Conservation (phyloP, 345 rosid species). For the Ricinus communis region DNA sequence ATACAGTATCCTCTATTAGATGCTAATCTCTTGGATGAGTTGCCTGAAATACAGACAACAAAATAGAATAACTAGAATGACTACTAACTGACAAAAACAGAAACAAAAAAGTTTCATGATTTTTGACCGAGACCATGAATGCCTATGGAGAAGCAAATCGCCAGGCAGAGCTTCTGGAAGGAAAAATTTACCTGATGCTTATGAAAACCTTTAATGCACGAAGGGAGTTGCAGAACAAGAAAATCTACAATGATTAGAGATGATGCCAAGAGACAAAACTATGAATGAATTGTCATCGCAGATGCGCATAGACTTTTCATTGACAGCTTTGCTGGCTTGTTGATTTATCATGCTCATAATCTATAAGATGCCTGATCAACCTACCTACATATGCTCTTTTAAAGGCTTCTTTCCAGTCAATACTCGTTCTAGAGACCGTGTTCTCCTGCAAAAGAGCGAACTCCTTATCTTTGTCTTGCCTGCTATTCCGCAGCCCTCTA, state of each 20-base stretch:
- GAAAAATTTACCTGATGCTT: too few relatives aligned
- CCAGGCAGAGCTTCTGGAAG: too few relatives aligned
- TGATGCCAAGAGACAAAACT: background rate
- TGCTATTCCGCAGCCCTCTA: conserved; percentile 4
- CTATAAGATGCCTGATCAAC: background rate
- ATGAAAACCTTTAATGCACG: too few relatives aligned
- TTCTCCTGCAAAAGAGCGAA: conserved; percentile 2
- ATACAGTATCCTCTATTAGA: conserved; percentile 61
- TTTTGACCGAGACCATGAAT: too few relatives aligned
- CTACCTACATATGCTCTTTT: conserved; percentile 53
- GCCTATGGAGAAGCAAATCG: too few relatives aligned
- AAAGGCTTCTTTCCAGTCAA: conserved; percentile 66
- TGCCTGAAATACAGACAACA: conserved; percentile 32
- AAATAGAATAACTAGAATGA: background rate
- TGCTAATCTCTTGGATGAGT: conserved; percentile 39
- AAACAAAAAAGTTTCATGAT: too few relatives aligned
- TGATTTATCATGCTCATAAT: background rate
- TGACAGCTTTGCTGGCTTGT: too few relatives aligned
- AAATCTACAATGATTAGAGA: background rate
- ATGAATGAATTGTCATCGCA: too few relatives aligned
- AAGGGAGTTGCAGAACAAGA: background rate
- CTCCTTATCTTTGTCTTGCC: conserved; percentile 4
- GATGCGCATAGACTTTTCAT: too few relatives aligned
- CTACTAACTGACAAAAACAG: too few relatives aligned
- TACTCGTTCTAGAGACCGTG: conserved; percentile 14